These are phyloP conservation scores for Pseudogymnoascus sp. DNA, from an alignment of 2,329 filamentous ascomycete genomes.

Conservation along the genomic window DNA sequence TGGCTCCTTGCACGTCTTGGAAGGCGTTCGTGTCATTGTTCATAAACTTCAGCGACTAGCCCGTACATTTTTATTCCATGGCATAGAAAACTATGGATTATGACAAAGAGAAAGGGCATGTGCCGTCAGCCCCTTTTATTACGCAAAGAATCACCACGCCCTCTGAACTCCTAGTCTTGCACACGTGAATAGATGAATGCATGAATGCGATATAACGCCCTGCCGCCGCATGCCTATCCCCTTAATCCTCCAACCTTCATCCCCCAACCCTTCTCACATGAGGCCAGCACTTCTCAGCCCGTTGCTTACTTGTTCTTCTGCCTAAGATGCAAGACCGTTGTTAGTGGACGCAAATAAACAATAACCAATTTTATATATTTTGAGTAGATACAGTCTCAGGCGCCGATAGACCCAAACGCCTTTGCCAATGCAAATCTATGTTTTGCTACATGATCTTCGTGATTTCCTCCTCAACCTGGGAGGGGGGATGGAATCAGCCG, in stretches of 20 bases:
- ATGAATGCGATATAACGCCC: neutral
- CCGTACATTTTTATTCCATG: neutral
- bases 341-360: neutral
- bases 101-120: neutral
- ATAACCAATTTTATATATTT: neutral
- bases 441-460: conserved; percentile 29
- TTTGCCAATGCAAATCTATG: conserved; percentile 5
- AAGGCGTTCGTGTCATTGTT: conserved; percentile 8
- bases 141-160: neutral
- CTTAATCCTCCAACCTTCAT: neutral
- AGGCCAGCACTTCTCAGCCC: conserved; percentile 5
- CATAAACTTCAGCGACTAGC: conserved; percentile 1
- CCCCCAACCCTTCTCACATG: neutral
- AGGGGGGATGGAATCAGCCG: conserved; percentile 9
- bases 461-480: conserved; percentile 31
- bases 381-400: conserved; percentile 1
- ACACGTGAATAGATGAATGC: conserved; percentile 3
- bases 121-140: neutral
- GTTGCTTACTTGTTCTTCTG: neutral
- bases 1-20: conserved; percentile 2
- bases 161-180: neutral
- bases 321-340: conserved; percentile 7
- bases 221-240: neutral
- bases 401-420: neutral
- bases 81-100: neutral